Conservation (phyloP, 202 grass and related monocot genomes). For the Eragrostis tef region DNA sequence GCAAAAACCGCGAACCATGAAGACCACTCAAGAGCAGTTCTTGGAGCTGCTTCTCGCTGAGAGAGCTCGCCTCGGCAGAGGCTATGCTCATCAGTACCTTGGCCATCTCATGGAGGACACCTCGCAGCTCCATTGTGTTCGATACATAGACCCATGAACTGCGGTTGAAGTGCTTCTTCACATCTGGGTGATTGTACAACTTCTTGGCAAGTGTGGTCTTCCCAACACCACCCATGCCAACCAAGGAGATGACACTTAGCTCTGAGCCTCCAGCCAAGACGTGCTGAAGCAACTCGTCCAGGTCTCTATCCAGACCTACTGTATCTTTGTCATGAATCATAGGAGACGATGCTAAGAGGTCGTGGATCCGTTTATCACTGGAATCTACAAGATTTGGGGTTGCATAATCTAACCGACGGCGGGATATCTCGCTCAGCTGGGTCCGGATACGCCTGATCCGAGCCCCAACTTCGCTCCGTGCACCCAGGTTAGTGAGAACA, state of each 20-base stretch:
- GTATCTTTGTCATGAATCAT: conserved; percentile 46
- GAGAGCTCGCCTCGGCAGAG: conserved; percentile 16
- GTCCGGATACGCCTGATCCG: conserved; percentile 35
- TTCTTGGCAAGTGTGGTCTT: conserved; percentile 59
- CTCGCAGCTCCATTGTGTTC: conserved; percentile 6
- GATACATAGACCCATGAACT: conserved; percentile 56
- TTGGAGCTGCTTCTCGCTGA: conserved; percentile 42
- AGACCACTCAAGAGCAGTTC: conserved; percentile 53
- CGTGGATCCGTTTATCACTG: conserved; percentile 21
- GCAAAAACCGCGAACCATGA: conserved; percentile 42
- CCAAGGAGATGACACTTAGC: conserved; percentile 38
- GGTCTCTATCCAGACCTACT: conserved; percentile 42
- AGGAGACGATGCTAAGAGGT: conserved; percentile 39
- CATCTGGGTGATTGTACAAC: conserved; percentile 45
- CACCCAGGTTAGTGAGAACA: conserved; percentile 14
- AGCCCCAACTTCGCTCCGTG: conserved; percentile 9
- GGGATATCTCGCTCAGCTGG: conserved; percentile 34
- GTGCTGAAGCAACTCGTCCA: conserved; percentile 9
- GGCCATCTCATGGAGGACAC: conserved; percentile 41
- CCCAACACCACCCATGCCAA: conserved; percentile 53
- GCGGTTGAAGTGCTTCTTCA: conserved; percentile 48
- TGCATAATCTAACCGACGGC: conserved; percentile 35
- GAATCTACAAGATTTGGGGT: not conserved
- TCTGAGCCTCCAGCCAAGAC: conserved; percentile 12
- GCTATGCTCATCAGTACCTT: conserved; percentile 48